Conservation (phyloP, 1,284 basidiomycete species). For the Malassezia vespertilionis region DNA sequence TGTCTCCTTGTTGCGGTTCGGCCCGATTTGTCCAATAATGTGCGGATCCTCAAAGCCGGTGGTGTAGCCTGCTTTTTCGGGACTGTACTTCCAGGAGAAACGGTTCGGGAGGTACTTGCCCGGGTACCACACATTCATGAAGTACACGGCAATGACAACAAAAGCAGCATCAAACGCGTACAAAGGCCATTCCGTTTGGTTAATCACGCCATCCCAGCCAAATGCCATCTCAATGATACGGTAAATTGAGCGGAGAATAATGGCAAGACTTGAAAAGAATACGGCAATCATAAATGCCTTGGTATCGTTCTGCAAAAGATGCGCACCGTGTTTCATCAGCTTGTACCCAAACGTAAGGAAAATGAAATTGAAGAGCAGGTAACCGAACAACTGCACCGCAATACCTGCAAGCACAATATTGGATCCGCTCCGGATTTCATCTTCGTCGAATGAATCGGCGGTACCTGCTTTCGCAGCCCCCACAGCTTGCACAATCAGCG, state of each 20-base stretch:
- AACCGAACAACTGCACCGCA: constrained; percentile 21
- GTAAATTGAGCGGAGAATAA: constrained; percentile 23
- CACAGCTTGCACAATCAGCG: constrained; percentile 22
- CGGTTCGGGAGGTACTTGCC: constrained; percentile 16
- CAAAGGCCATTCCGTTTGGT: constrained; percentile 23
- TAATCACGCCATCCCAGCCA: constrained; percentile 26
- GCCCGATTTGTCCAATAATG: no score
- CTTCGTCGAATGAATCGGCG: constrained; percentile 14
- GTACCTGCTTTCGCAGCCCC: constrained; percentile 21
- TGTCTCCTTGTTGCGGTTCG: no score
- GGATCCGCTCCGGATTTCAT: constrained; percentile 12
- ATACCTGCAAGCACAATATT: constrained; percentile 23
- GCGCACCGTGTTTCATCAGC: constrained; percentile 2
- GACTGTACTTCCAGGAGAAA: constrained; percentile 15
- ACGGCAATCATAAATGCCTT: constrained; percentile 15
- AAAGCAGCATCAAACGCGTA: constrained; percentile 21
- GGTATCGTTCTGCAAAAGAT: not conserved
- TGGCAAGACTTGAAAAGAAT: constrained; percentile 18
- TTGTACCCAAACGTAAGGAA: constrained; percentile 15
- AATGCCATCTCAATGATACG: constrained; percentile 25
- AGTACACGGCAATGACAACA: constrained; percentile 17
- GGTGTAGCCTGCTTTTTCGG: no score
- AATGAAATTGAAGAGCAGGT: constrained; percentile 20
- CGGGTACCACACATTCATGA: constrained; percentile 21
- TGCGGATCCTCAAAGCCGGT: no score